A percentile compares a stretch with the other conserved stretches of the same genome.
Evolutionary conservation across 2,329 filamentous ascomycete species (phyloP).

Genomic region (Cladorrhinum sp.): DNA sequence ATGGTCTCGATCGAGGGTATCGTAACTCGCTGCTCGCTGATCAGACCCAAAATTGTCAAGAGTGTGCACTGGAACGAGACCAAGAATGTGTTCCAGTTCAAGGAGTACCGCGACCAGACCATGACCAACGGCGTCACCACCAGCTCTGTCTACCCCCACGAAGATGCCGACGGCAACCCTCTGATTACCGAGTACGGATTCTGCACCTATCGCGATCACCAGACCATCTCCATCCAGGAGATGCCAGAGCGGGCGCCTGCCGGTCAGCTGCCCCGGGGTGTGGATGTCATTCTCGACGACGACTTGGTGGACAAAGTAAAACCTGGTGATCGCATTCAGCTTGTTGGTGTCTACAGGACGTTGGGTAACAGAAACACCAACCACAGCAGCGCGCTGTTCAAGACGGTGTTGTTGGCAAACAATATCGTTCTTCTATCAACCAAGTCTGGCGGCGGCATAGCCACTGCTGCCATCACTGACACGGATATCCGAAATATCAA

Average conservation of each 20-base stretch:
- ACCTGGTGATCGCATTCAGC: conserved; percentile 90
- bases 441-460: conserved; percentile 91
- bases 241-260: conserved; percentile 97
- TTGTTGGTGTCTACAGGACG: conserved; percentile 94
- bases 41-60: conserved; percentile 95
- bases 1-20: conserved; percentile 98
- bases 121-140: conserved; percentile 92
- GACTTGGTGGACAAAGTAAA: conserved; percentile 94
- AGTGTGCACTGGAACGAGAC: conserved; percentile 95
- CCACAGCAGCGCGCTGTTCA: conserved; percentile 88
- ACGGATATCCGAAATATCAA: conserved; percentile 99
- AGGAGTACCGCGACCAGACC: conserved; percentile 93
- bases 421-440: conserved; percentile 93
- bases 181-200: conserved; percentile 94
- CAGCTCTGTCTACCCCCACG: conserved; percentile 88
- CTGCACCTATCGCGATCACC: conserved; percentile 92
- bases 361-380: conserved; percentile 92
- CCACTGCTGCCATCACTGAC: conserved; percentile 88
- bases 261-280: conserved; percentile 88
- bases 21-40: conserved; percentile 91
- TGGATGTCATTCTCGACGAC: conserved; percentile 95
- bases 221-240: conserved; percentile 97
- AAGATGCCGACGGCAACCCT: conserved; percentile 89
- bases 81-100: conserved; percentile 80
- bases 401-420: conserved; percentile 89